phyloP scores from a whole-genome alignment of 805 yeast genomes.

The Lachancea nothofagi region DNA sequence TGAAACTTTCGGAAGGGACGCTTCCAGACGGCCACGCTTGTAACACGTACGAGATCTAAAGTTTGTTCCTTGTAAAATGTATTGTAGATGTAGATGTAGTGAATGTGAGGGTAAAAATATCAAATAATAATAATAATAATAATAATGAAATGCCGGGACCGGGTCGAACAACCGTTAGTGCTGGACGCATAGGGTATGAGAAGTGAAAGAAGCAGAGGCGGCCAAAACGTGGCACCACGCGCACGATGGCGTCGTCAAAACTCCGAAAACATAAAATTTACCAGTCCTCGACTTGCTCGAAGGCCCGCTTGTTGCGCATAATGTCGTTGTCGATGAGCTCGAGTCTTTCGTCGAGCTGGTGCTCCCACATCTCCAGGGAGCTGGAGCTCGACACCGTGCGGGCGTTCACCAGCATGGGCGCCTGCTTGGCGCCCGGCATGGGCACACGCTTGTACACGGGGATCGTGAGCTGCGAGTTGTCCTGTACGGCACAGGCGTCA shows the following conservation, averaged over 20 bases:
- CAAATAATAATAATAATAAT: not conserved
- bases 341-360: constrained; percentile 33
- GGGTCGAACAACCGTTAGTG: too few relatives aligned
- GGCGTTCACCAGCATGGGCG: constrained; percentile 34
- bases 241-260: not conserved
- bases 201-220: not conserved
- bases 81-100: too few relatives aligned
- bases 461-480: constrained; percentile 21
- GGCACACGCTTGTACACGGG: constrained; percentile 35
- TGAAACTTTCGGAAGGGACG: too few relatives aligned
- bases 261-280: not conserved
- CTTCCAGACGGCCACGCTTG: too few relatives aligned
- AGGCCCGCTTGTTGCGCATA: constrained; percentile 19
- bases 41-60: too few relatives aligned
- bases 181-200: not conserved
- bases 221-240: not conserved
- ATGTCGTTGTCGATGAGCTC: constrained; percentile 30
- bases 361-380: constrained; percentile 38
- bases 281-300: constrained; percentile 11
- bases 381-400: constrained; percentile 33
- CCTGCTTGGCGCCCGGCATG: constrained; percentile 30
- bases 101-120: not conserved
- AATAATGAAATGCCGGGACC: not conserved
- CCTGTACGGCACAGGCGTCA: constrained; percentile 16
- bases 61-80: too few relatives aligned